Evolutionary conservation across 2,329 filamentous ascomycete species (phyloP).

Genomic region (Sarocladium strictum): DNA sequence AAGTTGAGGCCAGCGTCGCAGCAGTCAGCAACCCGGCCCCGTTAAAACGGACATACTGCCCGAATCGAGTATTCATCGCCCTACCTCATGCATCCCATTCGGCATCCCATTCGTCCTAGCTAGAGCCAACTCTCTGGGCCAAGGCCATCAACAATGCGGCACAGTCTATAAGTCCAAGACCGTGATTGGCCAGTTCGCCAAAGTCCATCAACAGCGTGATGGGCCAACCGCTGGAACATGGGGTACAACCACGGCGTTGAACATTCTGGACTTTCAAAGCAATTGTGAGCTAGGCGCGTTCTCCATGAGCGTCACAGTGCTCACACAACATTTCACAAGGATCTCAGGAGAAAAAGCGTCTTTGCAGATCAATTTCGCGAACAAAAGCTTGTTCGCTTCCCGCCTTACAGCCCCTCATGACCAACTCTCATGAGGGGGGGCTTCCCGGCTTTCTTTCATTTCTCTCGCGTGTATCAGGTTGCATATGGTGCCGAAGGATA

Average conservation of each 20-base stretch:
- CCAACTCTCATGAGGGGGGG: slow-evolving; percentile 63
- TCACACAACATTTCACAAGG: slow-evolving; percentile 13
- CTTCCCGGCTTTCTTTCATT: slow-evolving; percentile 64
- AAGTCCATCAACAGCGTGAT: not conserved
- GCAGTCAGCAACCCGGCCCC: too few species aligned
- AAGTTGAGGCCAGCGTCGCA: not conserved
- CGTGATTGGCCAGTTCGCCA: not conserved
- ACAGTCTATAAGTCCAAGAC: not conserved
- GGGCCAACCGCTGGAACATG: not conserved
- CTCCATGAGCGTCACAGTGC: too few species aligned
- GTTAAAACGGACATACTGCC: too few species aligned
- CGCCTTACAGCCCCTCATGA: slow-evolving; percentile 63
- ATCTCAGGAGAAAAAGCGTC: slow-evolving; percentile 63
- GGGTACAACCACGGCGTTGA: not conserved
- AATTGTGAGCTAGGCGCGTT: slow-evolving; percentile 46
- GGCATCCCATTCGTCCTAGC: too few species aligned
- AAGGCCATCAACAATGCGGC: not conserved
- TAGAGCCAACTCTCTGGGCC: not conserved
- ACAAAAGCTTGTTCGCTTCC: slow-evolving; percentile 48
- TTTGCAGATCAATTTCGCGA: slow-evolving; percentile 47
- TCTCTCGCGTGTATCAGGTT: slow-evolving; percentile 57
- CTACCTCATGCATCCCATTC: too few species aligned
- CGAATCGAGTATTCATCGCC: too few species aligned
- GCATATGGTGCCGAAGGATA: slow-evolving; percentile 55
- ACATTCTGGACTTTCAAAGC: slow-evolving; percentile 51